phyloP scores from a whole-genome alignment of 2,329 filamentous ascomycete genomes.

The Aspergillus transmontanensis region DNA sequence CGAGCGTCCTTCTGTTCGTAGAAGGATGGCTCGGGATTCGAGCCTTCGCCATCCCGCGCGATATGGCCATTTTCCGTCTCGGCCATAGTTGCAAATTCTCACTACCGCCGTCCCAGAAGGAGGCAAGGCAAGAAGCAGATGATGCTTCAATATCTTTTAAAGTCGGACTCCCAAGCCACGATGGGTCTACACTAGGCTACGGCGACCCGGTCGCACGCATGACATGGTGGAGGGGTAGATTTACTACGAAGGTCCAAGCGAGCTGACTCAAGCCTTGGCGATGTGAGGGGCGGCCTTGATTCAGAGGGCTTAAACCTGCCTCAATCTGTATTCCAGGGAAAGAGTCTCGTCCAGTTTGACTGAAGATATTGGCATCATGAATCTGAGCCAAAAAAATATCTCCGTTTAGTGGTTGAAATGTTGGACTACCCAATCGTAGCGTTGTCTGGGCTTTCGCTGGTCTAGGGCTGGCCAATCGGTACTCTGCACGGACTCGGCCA shows the following conservation, averaged over 20 bases:
- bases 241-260: slow-evolving; percentile 7
- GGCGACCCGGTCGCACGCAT: not conserved
- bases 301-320: not conserved
- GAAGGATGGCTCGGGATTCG: slow-evolving; percentile 8
- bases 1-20: slow-evolving; percentile 18
- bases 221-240: not conserved
- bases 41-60: slow-evolving; percentile 2
- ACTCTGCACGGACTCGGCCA: not conserved
- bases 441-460: not conserved
- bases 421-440: not conserved
- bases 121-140: not conserved
- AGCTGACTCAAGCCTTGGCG: slow-evolving; percentile 3
- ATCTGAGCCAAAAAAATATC: not conserved
- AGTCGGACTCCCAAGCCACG: not conserved
- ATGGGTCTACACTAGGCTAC: not conserved
- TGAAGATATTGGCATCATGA: not conserved
- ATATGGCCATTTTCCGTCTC: not conserved
- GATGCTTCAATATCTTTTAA: not conserved
- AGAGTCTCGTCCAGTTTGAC: not conserved
- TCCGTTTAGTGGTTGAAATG: not conserved
- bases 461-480: not conserved
- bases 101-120: not conserved
- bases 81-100: not conserved
- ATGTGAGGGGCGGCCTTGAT: not conserved
- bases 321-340: not conserved